Base-by-base conservation (phyloP, 2,329 filamentous ascomycete genomes). In the Penicillium brasilianum region DNA sequence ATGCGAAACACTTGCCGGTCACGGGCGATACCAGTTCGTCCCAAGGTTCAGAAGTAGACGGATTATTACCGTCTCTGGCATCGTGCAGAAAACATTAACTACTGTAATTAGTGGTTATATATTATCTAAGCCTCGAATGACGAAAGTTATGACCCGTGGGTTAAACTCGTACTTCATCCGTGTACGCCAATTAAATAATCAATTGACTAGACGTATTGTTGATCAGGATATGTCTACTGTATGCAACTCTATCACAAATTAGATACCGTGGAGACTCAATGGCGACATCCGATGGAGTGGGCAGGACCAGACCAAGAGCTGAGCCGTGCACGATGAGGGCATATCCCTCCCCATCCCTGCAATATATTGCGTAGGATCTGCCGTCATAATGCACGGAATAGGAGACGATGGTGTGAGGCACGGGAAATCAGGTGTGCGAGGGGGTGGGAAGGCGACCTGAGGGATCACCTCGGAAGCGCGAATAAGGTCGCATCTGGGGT, bases 321-420 rank as follows among this genome's bases (percentile, higher is more conserved):
- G 59, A 66, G 59, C 62, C 66, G 65, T 66, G 66, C 61, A 64
- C 59, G 41, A 41, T 30, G 44, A 51, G 36, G 32, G 8, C 25
- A 25, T 37, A 50, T 55, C 48, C 56, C 36, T 18, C 22, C 28
- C 28, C 28, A 43, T 41, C 28, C 50, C 54, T 61, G 58, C 44
- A 59, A 57, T 58, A 44, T 52, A 58, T 62, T 60, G 59, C 61
- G 44, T 62, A 48, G 34, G 20, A 57, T 59, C 57, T 53, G 44
- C 55, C 30, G 50, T 62, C 48, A 39, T 43, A 41, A 37, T 34
- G 43, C 39, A 57, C 48, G 48, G n/a, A 50, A 50, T 13, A n/a
- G 34, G 30, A 18, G n/a, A 50, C n/a, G n/a, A 25, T 34, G 30
- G 30, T 50, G 30, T 34, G 48, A 34, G 48, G 30, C 30, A 34